phyloP scores from a whole-genome alignment of 352 stramenopile genomes.

The Peronosclerospora sorghi region DNA sequence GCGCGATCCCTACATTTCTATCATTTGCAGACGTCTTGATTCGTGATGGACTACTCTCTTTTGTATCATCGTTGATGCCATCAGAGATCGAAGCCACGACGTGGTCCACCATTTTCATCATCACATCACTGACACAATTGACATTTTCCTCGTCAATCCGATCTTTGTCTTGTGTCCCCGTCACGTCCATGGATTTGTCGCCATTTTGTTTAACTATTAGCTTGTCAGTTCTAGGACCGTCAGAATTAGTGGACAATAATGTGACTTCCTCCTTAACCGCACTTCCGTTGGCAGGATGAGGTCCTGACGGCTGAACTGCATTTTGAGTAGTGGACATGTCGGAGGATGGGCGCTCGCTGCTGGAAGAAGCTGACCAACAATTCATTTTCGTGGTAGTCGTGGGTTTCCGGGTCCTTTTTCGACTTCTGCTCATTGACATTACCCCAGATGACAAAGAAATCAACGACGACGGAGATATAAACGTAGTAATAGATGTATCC shows the following conservation, averaged over 20 bases:
- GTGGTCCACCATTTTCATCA: constrained; percentile 13
- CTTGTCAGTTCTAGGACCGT: constrained; percentile 6
- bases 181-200: constrained; percentile 8
- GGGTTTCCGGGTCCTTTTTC: constrained; percentile 28
- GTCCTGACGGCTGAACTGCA: constrained; percentile 12
- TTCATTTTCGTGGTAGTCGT: constrained; percentile 21
- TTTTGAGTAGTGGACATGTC: constrained; percentile 6
- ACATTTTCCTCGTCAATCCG: constrained; percentile 6
- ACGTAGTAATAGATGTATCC: not conserved
- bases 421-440: constrained; percentile 4
- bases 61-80: constrained; percentile 1
- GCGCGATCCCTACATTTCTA: not conserved
- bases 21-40: not conserved
- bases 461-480: not conserved
- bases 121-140: constrained; percentile 8
- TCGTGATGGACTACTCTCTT: not conserved
- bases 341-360: constrained; percentile 6
- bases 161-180: constrained; percentile 3
- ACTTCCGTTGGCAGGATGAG: constrained; percentile 8
- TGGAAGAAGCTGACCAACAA: constrained; percentile 12
- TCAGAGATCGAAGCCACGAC: constrained; percentile 1
- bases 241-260: not conserved
- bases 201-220: constrained; percentile 7
- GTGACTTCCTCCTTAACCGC: constrained; percentile 2
- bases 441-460: constrained; percentile 1